phyloP scores from a whole-genome alignment of 2,329 filamentous ascomycete genomes.

The Ophiocordyceps robertsii region DNA sequence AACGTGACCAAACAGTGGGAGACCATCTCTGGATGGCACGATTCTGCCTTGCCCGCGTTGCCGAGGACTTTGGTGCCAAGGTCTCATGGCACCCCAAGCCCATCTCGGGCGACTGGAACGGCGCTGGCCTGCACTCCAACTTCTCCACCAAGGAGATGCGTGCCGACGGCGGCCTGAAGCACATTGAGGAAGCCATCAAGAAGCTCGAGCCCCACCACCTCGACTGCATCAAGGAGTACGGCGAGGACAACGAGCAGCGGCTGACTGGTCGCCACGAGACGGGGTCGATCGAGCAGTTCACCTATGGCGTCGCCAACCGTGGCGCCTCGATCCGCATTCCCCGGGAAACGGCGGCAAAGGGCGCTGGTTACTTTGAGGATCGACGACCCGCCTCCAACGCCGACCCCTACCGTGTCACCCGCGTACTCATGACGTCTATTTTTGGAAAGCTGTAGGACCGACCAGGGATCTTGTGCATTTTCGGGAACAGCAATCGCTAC shows the following conservation, averaged over 20 bases:
- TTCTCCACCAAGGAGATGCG: constrained; percentile 87
- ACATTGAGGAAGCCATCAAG: constrained; percentile 77
- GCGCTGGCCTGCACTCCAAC: constrained; percentile 86
- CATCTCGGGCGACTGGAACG: constrained; percentile 87
- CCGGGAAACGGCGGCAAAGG: constrained; percentile 69
- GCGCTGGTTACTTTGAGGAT: constrained; percentile 91
- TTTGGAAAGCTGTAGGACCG: constrained; percentile 23
- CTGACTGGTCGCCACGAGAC: constrained; percentile 94
- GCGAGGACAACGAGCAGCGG: constrained; percentile 88
- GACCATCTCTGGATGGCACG: constrained; percentile 87
- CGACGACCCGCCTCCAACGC: constrained; percentile 73
- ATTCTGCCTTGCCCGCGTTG: constrained; percentile 76
- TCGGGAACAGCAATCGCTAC: not conserved
- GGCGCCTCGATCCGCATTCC: constrained; percentile 90
- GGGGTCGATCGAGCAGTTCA: constrained; percentile 83
- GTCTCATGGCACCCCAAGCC: constrained; percentile 95
- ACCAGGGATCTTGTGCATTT: not conserved
- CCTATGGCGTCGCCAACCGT: constrained; percentile 90
- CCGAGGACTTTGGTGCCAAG: constrained; percentile 93
- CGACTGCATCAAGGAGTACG: constrained; percentile 87
- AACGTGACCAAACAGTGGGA: constrained; percentile 47
- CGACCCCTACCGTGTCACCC: constrained; percentile 72
- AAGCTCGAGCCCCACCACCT: constrained; percentile 65
- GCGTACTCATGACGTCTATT: constrained; percentile 63
- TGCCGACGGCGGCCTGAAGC: constrained; percentile 84